Evolutionary conservation across 2,329 filamentous ascomycete species (phyloP), one percentile per base, ranked within the genome.

Genomic region (Bimuria novae-zelandiae): DNA sequence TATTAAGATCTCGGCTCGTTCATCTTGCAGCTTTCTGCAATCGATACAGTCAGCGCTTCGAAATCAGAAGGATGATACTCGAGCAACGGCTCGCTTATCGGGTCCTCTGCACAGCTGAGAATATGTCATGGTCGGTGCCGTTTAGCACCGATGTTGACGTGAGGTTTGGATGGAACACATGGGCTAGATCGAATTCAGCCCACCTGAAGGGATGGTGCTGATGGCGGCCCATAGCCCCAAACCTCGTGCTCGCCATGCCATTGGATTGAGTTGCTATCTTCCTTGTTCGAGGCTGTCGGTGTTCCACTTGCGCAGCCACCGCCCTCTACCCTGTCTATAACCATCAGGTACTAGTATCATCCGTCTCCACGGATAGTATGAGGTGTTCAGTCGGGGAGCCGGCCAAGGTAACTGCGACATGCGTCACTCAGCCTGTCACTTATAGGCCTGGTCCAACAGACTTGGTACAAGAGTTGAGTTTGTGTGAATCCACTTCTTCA

Each of bases 401-500:
- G 47, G 29, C 51, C 39, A 47, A 43, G 21, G 37, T 23, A 19
- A 47, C 1, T 30, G 49, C 32, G 32, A 54, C 22, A 48, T 52
- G 33, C 40, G 33, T 8, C 16, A 47, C n/a, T 32, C 22, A 21
- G 12, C 21, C 27, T 51, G 46, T 37, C 41, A 47, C 40, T 50
- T 51, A 50, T 47, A 47, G 12, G 27, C 37, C 10, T 14, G 11
- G 16, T 17, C 30, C 43, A 35, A 36, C 14, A 32, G 27, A 22
- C 21, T 43, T 51, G 36, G 45, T 29, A 47, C 33, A 33, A 51
- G 14, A 19, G 16, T 17, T 40, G 39, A 8, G 6, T 17, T 43
- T 36, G 29, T 11, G 35, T 43, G 30, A 49, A 40, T 56, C 16
- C 39, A 27, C 29, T 19, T 51, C 25, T 10, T n/a, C 23, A 23